Evolutionary conservation across 257 asterid species (phyloP), one percentile per base, ranked within the genome.

Genomic region (Solanum chilense): DNA sequence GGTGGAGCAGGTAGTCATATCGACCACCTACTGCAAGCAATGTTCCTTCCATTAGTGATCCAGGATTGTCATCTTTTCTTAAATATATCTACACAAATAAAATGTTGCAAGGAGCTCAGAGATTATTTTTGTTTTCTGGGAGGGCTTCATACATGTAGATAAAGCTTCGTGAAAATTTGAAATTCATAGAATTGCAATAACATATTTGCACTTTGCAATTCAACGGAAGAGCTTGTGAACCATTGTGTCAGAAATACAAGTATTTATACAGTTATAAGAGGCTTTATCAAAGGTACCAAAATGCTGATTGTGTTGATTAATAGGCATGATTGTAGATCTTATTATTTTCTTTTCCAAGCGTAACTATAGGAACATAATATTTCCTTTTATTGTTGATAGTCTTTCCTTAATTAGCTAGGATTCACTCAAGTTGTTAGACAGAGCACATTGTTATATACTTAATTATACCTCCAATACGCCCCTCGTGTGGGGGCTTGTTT

Each of bases 1-100:
- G 90, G 85, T 92, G 96, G 89, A 97, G 92, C 96, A 95, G 92
- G 89, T 91, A 88, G 92, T 97, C 99, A 90, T 97, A 95, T 78
- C 99, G 98, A 86, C 99, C 99, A 89, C 99, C 99, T 90, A 94
- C 93, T 58, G 98, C 98, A 83, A 97, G 98, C 88, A 97, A 93
- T 56, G 96, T 94, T 89, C 99, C 99, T 90, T 97, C 99, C 90
- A 87, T 88, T 20, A 91, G 90, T 80, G 97, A 88, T 73, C 93
- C 92, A 89, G 94, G 91, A 90, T 25, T 94, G 87, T 90, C 89
- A 84, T 93, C 94, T 89, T 92, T 95, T 85, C 94, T 92, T 44
- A 94, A 89, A 90, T 94, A 97, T 89, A 97, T 90, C 99, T 96
- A 88, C 80, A 86, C 31, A 77, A 52, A 27, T 18, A 37, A 83